phyloP scores from a whole-genome alignment of 305 asterid genomes.

The Fraxinus greggii region DNA sequence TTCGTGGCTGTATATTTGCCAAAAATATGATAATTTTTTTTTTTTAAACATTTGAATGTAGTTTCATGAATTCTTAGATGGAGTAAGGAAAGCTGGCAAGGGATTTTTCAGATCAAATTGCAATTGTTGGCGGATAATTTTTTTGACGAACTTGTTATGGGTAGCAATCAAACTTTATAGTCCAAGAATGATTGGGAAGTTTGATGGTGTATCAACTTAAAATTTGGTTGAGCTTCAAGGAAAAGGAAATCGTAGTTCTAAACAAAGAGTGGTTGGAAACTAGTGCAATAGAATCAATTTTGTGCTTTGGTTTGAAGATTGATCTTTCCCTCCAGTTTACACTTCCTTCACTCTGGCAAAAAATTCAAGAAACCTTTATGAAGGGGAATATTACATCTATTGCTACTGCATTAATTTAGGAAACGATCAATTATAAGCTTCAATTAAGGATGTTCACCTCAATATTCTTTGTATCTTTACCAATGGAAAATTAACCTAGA shows the following conservation, averaged over 20 bases:
- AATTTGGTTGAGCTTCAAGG: neutral
- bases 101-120: neutral
- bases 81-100: neutral
- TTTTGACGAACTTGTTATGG: neutral
- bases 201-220: neutral
- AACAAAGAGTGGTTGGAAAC: neutral
- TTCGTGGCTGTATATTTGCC: neutral
- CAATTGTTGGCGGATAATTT: neutral
- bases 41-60: neutral
- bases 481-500: neutral
- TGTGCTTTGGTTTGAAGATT: neutral
- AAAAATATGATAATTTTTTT: neutral
- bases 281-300: neutral
- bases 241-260: neutral
- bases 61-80: neutral
- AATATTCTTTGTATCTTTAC: conserved; percentile 4
- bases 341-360: neutral
- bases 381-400: neutral
- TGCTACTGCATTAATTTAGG: neutral
- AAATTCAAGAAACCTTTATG: neutral
- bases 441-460: neutral
- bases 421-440: neutral
- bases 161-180: neutral
- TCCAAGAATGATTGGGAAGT: neutral
- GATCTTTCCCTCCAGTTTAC: neutral